A percentile compares a stretch with the other conserved stretches of the same genome.
phyloP scores from a whole-genome alignment of 2,329 filamentous ascomycete genomes.

The Calonectria montana region DNA sequence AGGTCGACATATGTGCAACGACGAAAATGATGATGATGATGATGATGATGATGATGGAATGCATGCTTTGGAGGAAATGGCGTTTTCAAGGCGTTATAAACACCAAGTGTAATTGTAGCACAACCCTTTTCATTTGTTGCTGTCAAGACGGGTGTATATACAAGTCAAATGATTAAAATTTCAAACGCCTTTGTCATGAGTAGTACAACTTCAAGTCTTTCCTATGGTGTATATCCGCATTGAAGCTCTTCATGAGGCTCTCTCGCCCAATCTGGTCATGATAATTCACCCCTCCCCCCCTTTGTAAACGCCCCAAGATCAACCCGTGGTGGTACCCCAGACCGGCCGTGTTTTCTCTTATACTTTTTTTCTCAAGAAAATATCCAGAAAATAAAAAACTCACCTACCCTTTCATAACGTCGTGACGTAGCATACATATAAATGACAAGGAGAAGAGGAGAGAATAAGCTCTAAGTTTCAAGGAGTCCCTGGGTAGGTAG shows the following conservation, averaged over 20 bases:
- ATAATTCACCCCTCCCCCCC: not conserved
- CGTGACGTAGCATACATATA: conserved; percentile 29
- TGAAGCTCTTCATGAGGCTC: not conserved
- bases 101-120: conserved; percentile 9
- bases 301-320: conserved; percentile 5
- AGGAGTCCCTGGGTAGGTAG: conserved; percentile 30
- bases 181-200: conserved; percentile 9
- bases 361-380: not conserved
- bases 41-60: conserved; percentile 5
- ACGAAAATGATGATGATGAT: conserved; percentile 12
- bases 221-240: not conserved
- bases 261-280: not conserved
- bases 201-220: not conserved
- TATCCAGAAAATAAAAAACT: not conserved
- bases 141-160: not conserved
- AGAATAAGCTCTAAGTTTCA: conserved; percentile 26
- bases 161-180: not conserved
- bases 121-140: not conserved
- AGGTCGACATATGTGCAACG: conserved; percentile 10
- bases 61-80: conserved; percentile 1
- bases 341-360: conserved; percentile 12
- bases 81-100: conserved; percentile 14
- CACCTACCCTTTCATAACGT: conserved; percentile 30
- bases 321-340: conserved; percentile 20
- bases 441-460: conserved; percentile 2